These are phyloP conservation scores for Schoenoplectus tabernaemontani DNA, from an alignment of 202 grass and related monocot genomes.

Conservation along the genomic window DNA sequence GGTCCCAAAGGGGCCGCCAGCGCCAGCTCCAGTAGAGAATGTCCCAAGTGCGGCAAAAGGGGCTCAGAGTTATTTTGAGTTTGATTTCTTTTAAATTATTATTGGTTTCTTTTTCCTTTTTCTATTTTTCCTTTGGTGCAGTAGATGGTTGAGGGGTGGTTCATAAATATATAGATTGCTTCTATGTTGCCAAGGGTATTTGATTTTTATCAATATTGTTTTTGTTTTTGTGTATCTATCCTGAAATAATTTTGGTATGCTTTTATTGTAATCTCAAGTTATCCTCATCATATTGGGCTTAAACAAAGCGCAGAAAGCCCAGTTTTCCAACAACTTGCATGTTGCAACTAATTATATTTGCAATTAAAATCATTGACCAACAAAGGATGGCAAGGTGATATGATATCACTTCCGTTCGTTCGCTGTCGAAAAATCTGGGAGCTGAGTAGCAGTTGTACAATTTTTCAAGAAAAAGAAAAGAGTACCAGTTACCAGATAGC, in stretches of 20 bases:
- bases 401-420: neutral
- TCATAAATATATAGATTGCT: constrained; percentile 1
- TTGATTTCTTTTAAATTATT: constrained; percentile 72
- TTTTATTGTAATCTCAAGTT: neutral
- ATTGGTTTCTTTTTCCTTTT: neutral
- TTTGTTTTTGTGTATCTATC: constrained; percentile 7
- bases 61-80: constrained; percentile 61
- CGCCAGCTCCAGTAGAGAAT: constrained; percentile 17
- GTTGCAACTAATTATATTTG: neutral
- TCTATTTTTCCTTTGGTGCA: neutral
- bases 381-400: too few relatives aligned
- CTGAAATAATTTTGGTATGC: neutral
- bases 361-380: too few relatives aligned
- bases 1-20: constrained; percentile 21
- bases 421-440: neutral
- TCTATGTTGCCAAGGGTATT: constrained; percentile 1
- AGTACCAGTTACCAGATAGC: neutral
- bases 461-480: neutral
- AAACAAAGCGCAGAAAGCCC: neutral
- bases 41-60: constrained; percentile 34
- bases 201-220: neutral
- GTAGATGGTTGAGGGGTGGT: neutral
- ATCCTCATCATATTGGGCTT: neutral
- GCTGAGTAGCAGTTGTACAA: neutral
- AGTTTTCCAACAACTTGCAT: neutral